Conservation (phyloP, 371 early-diverging fungal genomes). For the Syncephalastrum sp. region DNA sequence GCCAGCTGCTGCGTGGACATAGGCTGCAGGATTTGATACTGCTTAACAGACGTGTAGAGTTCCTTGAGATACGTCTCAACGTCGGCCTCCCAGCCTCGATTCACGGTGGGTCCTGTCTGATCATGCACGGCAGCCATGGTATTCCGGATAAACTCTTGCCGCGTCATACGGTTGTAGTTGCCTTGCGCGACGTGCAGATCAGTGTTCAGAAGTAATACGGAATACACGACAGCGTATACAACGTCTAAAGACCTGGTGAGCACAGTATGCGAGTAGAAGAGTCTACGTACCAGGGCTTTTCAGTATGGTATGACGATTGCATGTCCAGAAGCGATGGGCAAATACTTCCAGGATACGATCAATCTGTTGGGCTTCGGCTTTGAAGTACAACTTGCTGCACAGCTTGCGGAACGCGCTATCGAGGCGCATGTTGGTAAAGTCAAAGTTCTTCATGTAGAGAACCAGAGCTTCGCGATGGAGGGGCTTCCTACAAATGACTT, state of each 20-base stretch:
- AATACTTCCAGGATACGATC: constrained; percentile 86
- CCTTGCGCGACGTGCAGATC: constrained; percentile 80
- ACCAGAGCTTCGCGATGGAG: constrained; percentile 58
- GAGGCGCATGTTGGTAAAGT: constrained; percentile 68
- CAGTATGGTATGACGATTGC: constrained; percentile 66
- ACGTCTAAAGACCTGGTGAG: constrained; percentile 40
- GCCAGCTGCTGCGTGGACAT: too few species aligned
- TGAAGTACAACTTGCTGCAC: constrained; percentile 77
- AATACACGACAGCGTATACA: constrained; percentile 81
- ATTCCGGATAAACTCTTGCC: constrained; percentile 57
- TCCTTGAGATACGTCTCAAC: constrained; percentile 29
- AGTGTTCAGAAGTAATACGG: constrained; percentile 86
- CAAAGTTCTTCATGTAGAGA: constrained; percentile 74
- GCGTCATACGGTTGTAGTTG: constrained; percentile 58
- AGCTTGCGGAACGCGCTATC: constrained; percentile 78
- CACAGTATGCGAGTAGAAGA: too few species aligned
- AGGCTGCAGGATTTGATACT: constrained; percentile 18
- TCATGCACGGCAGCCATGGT: constrained; percentile 47
- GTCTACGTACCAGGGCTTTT: constrained; percentile 42
- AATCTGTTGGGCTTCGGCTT: constrained; percentile 90
- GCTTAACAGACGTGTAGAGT: constrained; percentile 23
- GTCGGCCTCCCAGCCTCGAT: constrained; percentile 21
- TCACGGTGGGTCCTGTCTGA: background rate
- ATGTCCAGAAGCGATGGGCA: constrained; percentile 77
- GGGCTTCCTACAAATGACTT: constrained; percentile 23